Evolutionary conservation across 202 grass and related monocot species (phyloP), one percentile per base, ranked within the genome.

Genomic region (Sporobolus alterniflorus): DNA sequence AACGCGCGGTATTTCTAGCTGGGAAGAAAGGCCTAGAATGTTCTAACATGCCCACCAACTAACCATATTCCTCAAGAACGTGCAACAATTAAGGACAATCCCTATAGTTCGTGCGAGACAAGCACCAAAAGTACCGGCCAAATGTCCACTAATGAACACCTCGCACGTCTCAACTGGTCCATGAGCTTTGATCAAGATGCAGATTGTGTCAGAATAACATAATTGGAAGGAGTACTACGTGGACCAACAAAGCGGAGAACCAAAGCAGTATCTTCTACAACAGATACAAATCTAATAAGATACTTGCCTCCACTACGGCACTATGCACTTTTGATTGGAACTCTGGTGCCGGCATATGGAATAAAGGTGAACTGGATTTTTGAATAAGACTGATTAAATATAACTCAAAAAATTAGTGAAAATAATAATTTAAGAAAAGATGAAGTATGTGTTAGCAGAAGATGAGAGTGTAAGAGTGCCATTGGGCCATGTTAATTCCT

Each of bases 11-110:
- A 9, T 5, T 40, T 28, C 57, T 55, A 47, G 20, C 46, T 80
- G 4, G 64, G 60, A 80, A 73, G 68, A 79, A 74, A 73, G 36
- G 28, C 49, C 77, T 28, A 60, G 69, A 86, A 75, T 50, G 62
- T 86, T 81, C 43, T 13, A 32, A 54, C 31, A 15, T 60, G 1
- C 21, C 29, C 52, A 57, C n/a, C 54, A 25, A 39, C 3, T 8
- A 57, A 57, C 3, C 54, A 24, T 54, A 51, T 54, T 18, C 20
- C 51, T n/a, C 51, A 22, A 51, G 7, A 54, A 54, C 21, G 18
- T 54, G 51, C 11, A 44, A 11, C 54, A 57, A 25, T n/a, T n/a
- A n/a, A n/a, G n/a, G n/a, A n/a, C n/a, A 9, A 57, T 57, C 25
- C 54, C n/a, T 39, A 6, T 39, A 39, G 36, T 24, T 57, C 22